A percentile compares a stretch with the other conserved stretches of the same genome.
Conservation (phyloP, 768 basidiomycete genomes). For the Auriscalpium microsporum region DNA sequence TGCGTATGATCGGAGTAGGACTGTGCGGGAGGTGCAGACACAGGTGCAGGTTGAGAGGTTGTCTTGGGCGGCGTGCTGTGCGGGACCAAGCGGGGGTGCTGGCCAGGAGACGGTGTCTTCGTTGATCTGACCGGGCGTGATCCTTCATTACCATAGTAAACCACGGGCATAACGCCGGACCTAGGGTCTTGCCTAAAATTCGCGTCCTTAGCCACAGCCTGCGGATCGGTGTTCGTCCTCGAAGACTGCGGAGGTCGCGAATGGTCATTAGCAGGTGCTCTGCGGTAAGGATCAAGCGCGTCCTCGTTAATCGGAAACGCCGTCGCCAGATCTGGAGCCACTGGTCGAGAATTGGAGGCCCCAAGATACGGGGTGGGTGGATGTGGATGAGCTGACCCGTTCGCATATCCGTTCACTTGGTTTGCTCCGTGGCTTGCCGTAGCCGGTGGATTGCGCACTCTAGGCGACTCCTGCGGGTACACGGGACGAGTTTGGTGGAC, state of each 20-base stretch:
- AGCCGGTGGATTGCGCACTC: neutral
- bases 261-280: neutral
- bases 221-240: neutral
- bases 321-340: conserved; percentile 8
- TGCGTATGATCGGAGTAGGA: neutral
- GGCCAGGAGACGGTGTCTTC: conserved; percentile 11
- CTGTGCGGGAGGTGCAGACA: neutral
- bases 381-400: neutral
- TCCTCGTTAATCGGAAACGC: conserved; percentile 15
- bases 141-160: neutral
- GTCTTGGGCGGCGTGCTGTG: conserved; percentile 14
- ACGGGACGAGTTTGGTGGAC: neutral
- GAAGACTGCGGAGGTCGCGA: neutral
- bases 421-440: neutral
- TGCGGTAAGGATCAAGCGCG: neutral
- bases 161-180: neutral
- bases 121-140: conserved; percentile 11
- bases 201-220: neutral
- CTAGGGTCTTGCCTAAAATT: neutral
- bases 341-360: neutral
- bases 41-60: neutral
- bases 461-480: neutral
- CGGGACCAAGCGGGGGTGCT: conserved; percentile 7
- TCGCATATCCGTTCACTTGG: neutral
- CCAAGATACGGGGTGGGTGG: neutral